Base-by-base conservation (phyloP, 306 rosid species). In the Betula pendula region DNA sequence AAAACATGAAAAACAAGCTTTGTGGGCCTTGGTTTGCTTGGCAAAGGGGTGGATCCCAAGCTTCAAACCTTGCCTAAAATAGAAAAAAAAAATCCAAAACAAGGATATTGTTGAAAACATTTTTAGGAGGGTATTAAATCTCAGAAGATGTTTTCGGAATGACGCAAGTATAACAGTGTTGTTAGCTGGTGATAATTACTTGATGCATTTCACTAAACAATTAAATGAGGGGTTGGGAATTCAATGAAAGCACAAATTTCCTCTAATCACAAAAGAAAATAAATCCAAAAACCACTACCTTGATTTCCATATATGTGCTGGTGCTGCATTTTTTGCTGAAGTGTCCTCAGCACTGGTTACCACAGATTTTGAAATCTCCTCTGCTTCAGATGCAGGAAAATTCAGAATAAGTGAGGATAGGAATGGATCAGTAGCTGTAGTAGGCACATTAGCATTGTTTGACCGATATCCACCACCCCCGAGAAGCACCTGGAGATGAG, bases 401-500 rank as follows among this genome's bases (percentile, higher is more conserved):
- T 92, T 92, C 72, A 92, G 88, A 63, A 94, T 90, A 76, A 96
- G 96, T 1, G 99, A 96, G 19, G 97, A 92, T 10, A 96, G 78
- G 77, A 96, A 85, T 25, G 97, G 99, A 89, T 96, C 99, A 25
- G 90, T 71, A 48, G 96, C 80, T 63, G 87, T 91, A 84, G 71
- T 86, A 42, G 98, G 63, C 52, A 81, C 88, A 47, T 81, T 74
- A 20, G 87, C 65, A 77, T 72, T 92, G 76, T 81, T 87, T 49
- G 96, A 81, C 77, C 94, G 94, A 80, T 87, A 86, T 52, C 85
- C 92, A 73, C 84, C 86, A n/a, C 88, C 84, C 17, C 92, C 92
- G n/a, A 92, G 85, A 81, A 96, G 98, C 75, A 81, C 93, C 88
- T 96, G 99, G 42, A 96, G 84, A 91, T 96, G 97, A 76, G 99